Percentiles rank a stretch among this genome's conserved stretches.
These are phyloP conservation scores for Iodosphaeria phyllophila DNA, from an alignment of 2,329 filamentous ascomycete species.

Conservation along the genomic window DNA sequence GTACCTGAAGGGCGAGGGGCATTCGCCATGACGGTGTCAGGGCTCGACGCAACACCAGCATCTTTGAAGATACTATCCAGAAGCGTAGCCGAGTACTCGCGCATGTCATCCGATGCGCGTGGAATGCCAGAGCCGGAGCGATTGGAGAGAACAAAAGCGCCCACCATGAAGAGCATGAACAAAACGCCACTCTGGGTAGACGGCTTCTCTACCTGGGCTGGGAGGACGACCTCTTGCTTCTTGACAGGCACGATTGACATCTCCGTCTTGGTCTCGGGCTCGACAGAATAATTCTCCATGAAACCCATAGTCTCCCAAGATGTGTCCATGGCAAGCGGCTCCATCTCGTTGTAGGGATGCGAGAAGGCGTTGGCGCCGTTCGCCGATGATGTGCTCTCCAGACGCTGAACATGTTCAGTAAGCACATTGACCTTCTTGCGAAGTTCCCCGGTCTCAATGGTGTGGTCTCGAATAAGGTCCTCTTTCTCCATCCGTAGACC, in stretches of 20 bases:
- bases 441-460: constrained; percentile 75
- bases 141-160: constrained; percentile 88
- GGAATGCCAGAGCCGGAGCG: constrained; percentile 53
- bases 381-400: constrained; percentile 44
- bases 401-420: constrained; percentile 48
- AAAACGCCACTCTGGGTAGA: constrained; percentile 66
- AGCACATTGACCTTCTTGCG: constrained; percentile 83
- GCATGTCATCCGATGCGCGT: constrained; percentile 62
- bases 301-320: constrained; percentile 72
- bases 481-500: constrained; percentile 72
- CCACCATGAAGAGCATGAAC: constrained; percentile 90
- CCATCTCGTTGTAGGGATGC: constrained; percentile 63
- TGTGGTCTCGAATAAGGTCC: constrained; percentile 75
- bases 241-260: constrained; percentile 32
- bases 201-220: constrained; percentile 37
- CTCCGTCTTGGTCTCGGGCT: constrained; percentile 42
- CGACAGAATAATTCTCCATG: constrained; percentile 51
- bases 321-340: constrained; percentile 62
- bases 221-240: constrained; percentile 28
- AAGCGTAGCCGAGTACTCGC: constrained; percentile 57
- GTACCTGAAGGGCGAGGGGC: constrained; percentile 33
- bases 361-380: constrained; percentile 44
- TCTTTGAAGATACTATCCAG: constrained; percentile 71
- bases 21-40: constrained; percentile 22
- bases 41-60: constrained; percentile 38